Conservation (phyloP, 306 rosid genomes). For the Cucumis melo region DNA sequence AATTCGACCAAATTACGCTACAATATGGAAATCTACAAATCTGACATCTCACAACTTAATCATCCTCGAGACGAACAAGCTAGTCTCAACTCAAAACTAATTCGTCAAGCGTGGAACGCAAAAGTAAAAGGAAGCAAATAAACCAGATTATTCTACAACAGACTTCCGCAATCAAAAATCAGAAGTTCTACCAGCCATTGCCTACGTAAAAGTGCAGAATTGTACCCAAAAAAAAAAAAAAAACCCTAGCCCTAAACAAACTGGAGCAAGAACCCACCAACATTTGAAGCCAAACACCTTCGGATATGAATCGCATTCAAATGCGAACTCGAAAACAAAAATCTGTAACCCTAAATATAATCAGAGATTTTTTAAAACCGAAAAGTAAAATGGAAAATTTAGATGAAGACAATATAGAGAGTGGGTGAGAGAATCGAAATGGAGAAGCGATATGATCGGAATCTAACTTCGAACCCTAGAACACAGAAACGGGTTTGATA, state of each 20-base stretch:
- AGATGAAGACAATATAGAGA: constrained; percentile 12
- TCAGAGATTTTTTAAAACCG: not conserved
- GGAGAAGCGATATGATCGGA: constrained; percentile 42
- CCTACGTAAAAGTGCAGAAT: not conserved
- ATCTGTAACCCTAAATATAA: constrained; percentile 40
- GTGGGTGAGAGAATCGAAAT: constrained; percentile 50
- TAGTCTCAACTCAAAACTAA: not conserved
- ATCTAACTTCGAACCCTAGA: constrained; percentile 41
- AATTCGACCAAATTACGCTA: constrained; percentile 27
- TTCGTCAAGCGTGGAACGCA: not conserved
- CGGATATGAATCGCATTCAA: constrained; percentile 20
- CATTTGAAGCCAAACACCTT: constrained; percentile 11
- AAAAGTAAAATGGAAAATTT: not conserved
- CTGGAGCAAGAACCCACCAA: constrained; percentile 26
- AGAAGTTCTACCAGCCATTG: not conserved
- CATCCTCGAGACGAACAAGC: not conserved
- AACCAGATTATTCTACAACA: constrained; percentile 5
- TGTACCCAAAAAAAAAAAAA: constrained; percentile 3
- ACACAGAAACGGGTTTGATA: constrained; percentile 30
- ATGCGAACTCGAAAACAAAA: not conserved
- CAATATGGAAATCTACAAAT: constrained; percentile 14
- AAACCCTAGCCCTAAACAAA: constrained; percentile 41
- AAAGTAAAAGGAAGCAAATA: not conserved
- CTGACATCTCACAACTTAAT: not conserved
- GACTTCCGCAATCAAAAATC: constrained; percentile 2